phyloP scores from a whole-genome alignment of 495 filamentous ascomycete genomes.

The Penicillium herquei region DNA sequence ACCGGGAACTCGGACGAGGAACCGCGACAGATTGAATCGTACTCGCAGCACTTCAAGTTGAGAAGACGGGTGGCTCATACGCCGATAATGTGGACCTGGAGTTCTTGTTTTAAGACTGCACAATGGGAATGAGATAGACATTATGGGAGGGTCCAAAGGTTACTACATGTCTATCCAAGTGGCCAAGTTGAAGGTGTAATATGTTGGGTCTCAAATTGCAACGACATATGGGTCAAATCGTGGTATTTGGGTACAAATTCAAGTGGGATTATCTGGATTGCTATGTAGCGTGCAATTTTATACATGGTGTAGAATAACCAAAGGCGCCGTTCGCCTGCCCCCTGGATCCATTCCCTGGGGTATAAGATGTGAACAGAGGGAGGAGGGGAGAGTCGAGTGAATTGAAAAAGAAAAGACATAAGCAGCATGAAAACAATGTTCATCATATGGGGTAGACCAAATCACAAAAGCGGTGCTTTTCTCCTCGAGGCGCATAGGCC shows the following conservation, averaged over 20 bases:
- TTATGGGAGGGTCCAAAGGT: too few relatives aligned
- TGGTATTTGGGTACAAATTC: neutral
- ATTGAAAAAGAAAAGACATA: slow-evolving; percentile 10
- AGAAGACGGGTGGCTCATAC: too few relatives aligned
- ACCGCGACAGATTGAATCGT: too few relatives aligned
- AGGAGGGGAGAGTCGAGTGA: slow-evolving; percentile 18
- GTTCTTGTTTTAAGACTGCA: too few relatives aligned
- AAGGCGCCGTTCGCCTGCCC: slow-evolving; percentile 20
- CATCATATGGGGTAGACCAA: neutral
- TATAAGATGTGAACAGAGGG: slow-evolving; percentile 24
- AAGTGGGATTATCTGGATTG: slow-evolving; percentile 1
- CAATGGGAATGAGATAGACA: too few relatives aligned
- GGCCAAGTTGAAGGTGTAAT: neutral
- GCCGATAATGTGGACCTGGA: too few relatives aligned
- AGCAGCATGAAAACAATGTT: slow-evolving; percentile 5
- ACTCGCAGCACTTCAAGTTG: too few relatives aligned
- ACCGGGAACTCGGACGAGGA: too few relatives aligned
- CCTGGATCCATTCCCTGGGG: slow-evolving; percentile 24
- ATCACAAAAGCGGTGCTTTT: neutral
- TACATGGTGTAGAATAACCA: slow-evolving; percentile 19
- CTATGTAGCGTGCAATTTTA: slow-evolving; percentile 21
- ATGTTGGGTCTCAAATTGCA: neutral
- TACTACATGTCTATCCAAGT: too few relatives aligned
- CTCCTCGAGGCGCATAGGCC: neutral
- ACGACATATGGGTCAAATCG: neutral